A percentile compares a stretch with the other conserved stretches of the same genome.
Conservation (phyloP, 2,329 filamentous ascomycete genomes). For the Rugonectria rugulosa region DNA sequence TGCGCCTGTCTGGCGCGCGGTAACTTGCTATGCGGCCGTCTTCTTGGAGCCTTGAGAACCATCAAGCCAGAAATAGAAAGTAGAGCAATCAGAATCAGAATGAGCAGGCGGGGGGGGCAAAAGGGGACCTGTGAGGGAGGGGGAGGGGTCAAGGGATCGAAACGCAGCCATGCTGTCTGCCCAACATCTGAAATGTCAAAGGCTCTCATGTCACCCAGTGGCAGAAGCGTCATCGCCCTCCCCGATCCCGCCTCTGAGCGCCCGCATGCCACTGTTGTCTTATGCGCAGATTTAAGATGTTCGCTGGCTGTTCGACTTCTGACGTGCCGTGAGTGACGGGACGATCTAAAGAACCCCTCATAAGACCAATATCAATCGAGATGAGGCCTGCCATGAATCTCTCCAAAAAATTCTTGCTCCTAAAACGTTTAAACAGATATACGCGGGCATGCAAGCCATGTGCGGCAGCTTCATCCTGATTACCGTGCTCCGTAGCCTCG, state of each 20-base stretch:
- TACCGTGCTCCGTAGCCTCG: not conserved
- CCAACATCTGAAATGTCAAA: constrained; percentile 9
- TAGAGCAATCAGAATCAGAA: constrained; percentile 11
- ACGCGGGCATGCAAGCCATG: constrained; percentile 4
- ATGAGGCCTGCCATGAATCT: no score
- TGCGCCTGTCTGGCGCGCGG: constrained; percentile 3
- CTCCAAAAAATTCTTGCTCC: no score
- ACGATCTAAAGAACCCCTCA: no score
- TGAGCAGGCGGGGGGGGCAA: constrained; percentile 8
- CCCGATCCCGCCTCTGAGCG: constrained; percentile 27
- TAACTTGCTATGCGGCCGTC: not conserved
- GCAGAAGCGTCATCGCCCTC: constrained; percentile 28
- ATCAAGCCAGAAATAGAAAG: constrained; percentile 11
- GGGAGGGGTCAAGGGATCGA: no score
- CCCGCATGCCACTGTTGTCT: constrained; percentile 34
- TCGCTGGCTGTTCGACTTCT: no score
- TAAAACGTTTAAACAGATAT: no score
- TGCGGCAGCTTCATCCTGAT: constrained; percentile 14
- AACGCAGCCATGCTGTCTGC: constrained; percentile 10
- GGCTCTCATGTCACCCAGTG: constrained; percentile 30
- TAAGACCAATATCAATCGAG: no score
- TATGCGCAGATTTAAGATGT: constrained; percentile 35
- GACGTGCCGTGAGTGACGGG: no score
- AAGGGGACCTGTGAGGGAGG: not conserved
- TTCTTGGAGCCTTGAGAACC: constrained; percentile 9